These are phyloP conservation scores for Xylaria bambusicola DNA, from an alignment of 495 filamentous ascomycete species.

Conservation along the genomic window DNA sequence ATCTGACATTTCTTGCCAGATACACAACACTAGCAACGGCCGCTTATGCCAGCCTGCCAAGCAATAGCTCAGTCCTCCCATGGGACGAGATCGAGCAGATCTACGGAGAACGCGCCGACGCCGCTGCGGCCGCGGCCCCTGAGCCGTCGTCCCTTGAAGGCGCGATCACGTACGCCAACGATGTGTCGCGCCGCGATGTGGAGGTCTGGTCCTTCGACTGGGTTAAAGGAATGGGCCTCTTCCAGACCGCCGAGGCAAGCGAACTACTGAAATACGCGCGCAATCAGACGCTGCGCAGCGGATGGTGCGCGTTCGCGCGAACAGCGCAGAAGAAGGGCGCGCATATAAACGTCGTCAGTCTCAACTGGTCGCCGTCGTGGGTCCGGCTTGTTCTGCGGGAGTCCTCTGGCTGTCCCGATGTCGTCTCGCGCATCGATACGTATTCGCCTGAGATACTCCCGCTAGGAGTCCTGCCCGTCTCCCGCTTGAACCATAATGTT, in stretches of 20 bases:
- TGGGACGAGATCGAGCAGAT: constrained; percentile 10
- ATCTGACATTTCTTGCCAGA: no score
- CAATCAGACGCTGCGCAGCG: constrained; percentile 4
- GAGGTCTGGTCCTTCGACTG: constrained; percentile 11
- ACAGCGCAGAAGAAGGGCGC: not conserved
- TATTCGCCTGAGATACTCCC: constrained; percentile 11
- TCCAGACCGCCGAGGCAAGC: constrained; percentile 1
- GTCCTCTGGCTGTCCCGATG: constrained; percentile 1
- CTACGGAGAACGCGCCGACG: constrained; percentile 6
- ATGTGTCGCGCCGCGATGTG: constrained; percentile 5
- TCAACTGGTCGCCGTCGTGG: constrained; percentile 18
- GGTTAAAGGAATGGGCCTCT: constrained; percentile 12
- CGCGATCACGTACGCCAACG: constrained; percentile 1
- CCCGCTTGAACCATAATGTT: constrained; percentile 3
- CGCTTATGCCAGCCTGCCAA: constrained; percentile 10
- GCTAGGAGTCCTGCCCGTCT: not conserved
- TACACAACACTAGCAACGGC: constrained; percentile 8
- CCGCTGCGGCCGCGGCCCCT: constrained; percentile 1
- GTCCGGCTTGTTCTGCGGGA: constrained; percentile 10
- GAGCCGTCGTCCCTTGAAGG: constrained; percentile 4
- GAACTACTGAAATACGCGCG: not conserved
- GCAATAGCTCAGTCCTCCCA: constrained; percentile 11
- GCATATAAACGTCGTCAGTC: constrained; percentile 6
- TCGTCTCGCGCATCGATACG: not conserved
- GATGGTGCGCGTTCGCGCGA: constrained; percentile 11